Evolutionary conservation across 371 early-diverging fungal genomes (phyloP).

Genomic region (Syncephalis plumigaleata): DNA sequence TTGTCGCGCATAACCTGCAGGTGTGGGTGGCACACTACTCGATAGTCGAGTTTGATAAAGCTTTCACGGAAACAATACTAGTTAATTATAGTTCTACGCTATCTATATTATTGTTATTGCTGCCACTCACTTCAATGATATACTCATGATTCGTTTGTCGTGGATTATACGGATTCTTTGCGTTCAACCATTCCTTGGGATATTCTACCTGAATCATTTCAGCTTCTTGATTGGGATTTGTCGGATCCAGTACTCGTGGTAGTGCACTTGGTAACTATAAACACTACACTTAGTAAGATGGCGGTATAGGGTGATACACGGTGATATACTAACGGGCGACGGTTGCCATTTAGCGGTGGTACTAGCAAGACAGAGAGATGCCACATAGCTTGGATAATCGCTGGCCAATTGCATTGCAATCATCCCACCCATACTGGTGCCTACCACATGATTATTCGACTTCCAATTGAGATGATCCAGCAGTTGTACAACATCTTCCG

Average conservation of each 20-base stretch:
- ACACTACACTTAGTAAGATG: background rate
- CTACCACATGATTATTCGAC: background rate
- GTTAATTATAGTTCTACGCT: background rate
- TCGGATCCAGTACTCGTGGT: background rate
- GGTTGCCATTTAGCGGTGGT: constrained; percentile 12
- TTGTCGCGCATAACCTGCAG: constrained; percentile 4
- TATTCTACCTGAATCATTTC: too few species aligned
- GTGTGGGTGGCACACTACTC: background rate
- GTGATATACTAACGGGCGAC: constrained; percentile 22
- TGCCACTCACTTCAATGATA: background rate
- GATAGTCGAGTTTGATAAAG: background rate
- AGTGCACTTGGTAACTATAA: background rate
- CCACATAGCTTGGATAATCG: too few species aligned
- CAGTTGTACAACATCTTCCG: background rate
- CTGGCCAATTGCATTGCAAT: background rate
- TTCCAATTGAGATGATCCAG: background rate
- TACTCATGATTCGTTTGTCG: background rate
- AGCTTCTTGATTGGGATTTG: too few species aligned
- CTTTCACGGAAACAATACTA: background rate
- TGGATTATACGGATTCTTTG: background rate
- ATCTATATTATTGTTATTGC: background rate
- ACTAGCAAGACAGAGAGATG: constrained; percentile 8
- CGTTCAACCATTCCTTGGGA: background rate
- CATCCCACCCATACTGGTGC: background rate
- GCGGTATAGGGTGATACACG: constrained; percentile 1